Evolutionary conservation across 2,329 filamentous ascomycete species (phyloP), one percentile per base, ranked within the genome.

Genomic region (Zymoseptoria tritici): DNA sequence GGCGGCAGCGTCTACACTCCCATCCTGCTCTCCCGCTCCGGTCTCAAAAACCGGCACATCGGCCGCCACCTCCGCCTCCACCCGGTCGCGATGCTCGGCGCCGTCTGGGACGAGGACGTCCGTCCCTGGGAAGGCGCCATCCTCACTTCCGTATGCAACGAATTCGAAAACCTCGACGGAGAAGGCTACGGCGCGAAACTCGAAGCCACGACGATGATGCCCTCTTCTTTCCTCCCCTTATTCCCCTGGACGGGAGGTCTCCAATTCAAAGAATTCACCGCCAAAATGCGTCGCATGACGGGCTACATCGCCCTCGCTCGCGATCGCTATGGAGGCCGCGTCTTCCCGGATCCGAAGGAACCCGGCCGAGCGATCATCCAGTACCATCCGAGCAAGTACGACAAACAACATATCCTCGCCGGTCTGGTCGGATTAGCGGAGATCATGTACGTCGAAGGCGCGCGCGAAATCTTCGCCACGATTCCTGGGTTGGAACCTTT

Each of bases 11-110:
- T 97, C 57, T 85, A 89, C 69, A 91, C 85, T 52, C 92, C 93
- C 0, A 72, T 93, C 1, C 72, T 97, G 1, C 79, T 97, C 51
- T 77, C 86, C 64, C 87, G 87, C 55, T 96, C 91, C 61, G 91
- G 91, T 1, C 74, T 97, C 55, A 86, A 83, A 78, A 96, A 96
- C 71, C 80, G 81, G 3, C 86, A 96, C 59, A 87, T 97, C 63
- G 93, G 93, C 24, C 83, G 81, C 7, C 90, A 97, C 68, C 82
- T 97, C 3, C 81, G 94, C 68, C 74, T 96, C 0, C 93, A 97
- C 70, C 93, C 91, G 1, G 86, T 85, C 69, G 70, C 71, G 3
- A 63, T 82, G 56, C 64, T 80, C 9, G 78, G 74, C 36, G 88
- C 82, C 2, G 79, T 86, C n/a, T 91, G 87, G 73, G 79, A 87